Evolutionary conservation across 2,329 filamentous ascomycete species (phyloP).

Genomic region (Helotiales sp.): DNA sequence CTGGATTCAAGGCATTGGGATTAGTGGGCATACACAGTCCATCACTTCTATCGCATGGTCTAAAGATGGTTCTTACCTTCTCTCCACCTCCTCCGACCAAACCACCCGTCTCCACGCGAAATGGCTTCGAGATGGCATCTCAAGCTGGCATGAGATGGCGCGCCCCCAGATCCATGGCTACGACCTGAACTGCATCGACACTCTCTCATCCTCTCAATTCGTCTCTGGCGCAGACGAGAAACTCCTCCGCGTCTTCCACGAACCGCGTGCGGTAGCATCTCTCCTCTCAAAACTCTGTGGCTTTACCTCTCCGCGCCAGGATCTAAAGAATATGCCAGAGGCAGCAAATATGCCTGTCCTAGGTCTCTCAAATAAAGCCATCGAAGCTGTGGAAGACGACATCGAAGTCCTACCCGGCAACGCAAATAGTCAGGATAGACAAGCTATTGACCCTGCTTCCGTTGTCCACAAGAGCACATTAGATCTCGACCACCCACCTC

Average conservation of each 20-base stretch:
- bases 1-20: constrained; percentile 76
- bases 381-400: constrained; percentile 58
- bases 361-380: constrained; percentile 93
- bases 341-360: constrained; percentile 94
- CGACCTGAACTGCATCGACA: constrained; percentile 91
- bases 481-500: constrained; percentile 71
- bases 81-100: constrained; percentile 90
- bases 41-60: constrained; percentile 86
- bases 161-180: constrained; percentile 97
- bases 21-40: constrained; percentile 81
- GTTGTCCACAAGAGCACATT: constrained; percentile 61
- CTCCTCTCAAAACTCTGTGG: constrained; percentile 70
- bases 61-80: constrained; percentile 74
- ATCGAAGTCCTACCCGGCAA: constrained; percentile 44
- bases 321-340: constrained; percentile 64
- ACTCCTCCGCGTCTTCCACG: constrained; percentile 90
- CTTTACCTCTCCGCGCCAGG: constrained; percentile 43
- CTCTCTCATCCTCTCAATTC: constrained; percentile 72
- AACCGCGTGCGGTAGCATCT: constrained; percentile 79
- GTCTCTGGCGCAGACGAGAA: constrained; percentile 97
- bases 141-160: constrained; percentile 93
- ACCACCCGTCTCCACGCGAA: constrained; percentile 84
- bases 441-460: constrained; percentile 55
- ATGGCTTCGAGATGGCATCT: constrained; percentile 59
- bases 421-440: constrained; percentile 48